These are phyloP conservation scores for Meyerozyma carpophila DNA, from an alignment of 1,139 yeast genomes.

Conservation along the genomic window DNA sequence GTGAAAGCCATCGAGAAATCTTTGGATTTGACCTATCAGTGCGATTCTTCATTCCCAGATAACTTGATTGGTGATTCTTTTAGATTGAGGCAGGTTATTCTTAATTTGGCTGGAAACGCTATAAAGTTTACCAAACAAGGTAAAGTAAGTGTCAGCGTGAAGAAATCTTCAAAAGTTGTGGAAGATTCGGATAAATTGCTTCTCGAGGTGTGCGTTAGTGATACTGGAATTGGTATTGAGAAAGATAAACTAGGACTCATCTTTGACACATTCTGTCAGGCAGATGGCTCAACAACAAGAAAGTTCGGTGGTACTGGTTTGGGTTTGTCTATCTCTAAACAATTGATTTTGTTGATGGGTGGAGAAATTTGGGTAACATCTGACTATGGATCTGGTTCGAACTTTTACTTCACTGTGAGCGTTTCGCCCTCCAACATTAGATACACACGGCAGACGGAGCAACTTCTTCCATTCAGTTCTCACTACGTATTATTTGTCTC, in stretches of 20 bases:
- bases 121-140: slow-evolving; percentile 81
- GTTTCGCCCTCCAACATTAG: slow-evolving; percentile 70
- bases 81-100: slow-evolving; percentile 76
- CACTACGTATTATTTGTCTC: slow-evolving; percentile 69
- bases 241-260: slow-evolving; percentile 77
- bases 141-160: slow-evolving; percentile 62
- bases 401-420: slow-evolving; percentile 72
- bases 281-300: slow-evolving; percentile 88
- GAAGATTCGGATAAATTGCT: slow-evolving; percentile 53
- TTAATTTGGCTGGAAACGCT: slow-evolving; percentile 83
- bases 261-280: slow-evolving; percentile 87
- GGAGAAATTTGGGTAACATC: slow-evolving; percentile 89
- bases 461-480: slow-evolving; percentile 64
- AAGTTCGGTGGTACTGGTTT: slow-evolving; percentile 83
- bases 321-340: slow-evolving; percentile 82
- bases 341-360: slow-evolving; percentile 83
- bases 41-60: slow-evolving; percentile 83
- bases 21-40: slow-evolving; percentile 71
- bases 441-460: slow-evolving; percentile 61
- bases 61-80: slow-evolving; percentile 82
- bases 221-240: slow-evolving; percentile 86
- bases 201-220: slow-evolving; percentile 80
- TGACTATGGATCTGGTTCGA: slow-evolving; percentile 75
- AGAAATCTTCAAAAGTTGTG: slow-evolving; percentile 36
- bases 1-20: slow-evolving; percentile 86